Evolutionary conservation across 2,329 filamentous ascomycete species (phyloP).

Genomic region (Erysiphe pulchra): DNA sequence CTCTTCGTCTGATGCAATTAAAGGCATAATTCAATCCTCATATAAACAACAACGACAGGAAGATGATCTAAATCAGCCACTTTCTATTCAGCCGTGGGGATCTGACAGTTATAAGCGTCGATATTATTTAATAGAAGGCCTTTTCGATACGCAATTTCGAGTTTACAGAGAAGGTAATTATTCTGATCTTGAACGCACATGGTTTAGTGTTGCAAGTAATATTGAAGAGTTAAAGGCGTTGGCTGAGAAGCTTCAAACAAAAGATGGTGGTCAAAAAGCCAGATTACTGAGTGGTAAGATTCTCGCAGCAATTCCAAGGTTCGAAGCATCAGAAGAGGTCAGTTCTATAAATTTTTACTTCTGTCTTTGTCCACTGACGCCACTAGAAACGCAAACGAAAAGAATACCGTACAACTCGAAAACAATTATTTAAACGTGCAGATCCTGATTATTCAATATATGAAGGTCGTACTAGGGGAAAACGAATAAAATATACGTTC

Average conservation of each 20-base stretch:
- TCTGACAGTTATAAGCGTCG: constrained; percentile 71
- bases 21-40: constrained; percentile 55
- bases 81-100: constrained; percentile 80
- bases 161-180: constrained; percentile 87
- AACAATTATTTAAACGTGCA: constrained; percentile 54
- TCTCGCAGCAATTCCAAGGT: constrained; percentile 53
- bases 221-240: constrained; percentile 66
- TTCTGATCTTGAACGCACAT: constrained; percentile 46
- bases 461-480: constrained; percentile 84
- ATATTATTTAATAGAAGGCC: constrained; percentile 82
- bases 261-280: constrained; percentile 61
- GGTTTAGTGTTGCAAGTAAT: constrained; percentile 77
- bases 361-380: neutral
- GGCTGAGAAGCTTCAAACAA: constrained; percentile 47
- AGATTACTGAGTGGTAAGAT: constrained; percentile 58
- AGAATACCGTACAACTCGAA: constrained; percentile 62
- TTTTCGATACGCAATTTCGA: constrained; percentile 81
- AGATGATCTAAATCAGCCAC: constrained; percentile 54
- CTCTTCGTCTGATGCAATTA: constrained; percentile 63
- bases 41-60: constrained; percentile 74
- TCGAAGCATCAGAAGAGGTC: constrained; percentile 83
- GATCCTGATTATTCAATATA: constrained; percentile 83
- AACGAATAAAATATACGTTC: constrained; percentile 89
- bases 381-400: constrained; percentile 71
- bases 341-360: constrained; percentile 10